Percentiles rank a stretch among this genome's conserved stretches.
Conservation (phyloP, 768 basidiomycete species). For the Amanita thiersii region DNA sequence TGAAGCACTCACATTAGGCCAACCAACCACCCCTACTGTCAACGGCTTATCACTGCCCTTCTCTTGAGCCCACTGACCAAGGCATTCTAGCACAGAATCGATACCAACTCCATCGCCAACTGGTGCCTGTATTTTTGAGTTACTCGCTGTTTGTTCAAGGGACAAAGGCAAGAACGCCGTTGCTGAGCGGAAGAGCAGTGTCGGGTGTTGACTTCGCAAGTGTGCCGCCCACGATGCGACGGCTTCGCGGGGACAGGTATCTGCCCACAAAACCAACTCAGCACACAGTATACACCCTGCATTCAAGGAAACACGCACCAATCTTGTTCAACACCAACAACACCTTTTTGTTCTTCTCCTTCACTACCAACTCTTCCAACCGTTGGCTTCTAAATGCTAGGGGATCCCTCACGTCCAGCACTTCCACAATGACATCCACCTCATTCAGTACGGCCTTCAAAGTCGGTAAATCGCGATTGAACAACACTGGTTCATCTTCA, state of each 20-base stretch:
- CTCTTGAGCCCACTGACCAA: conserved; percentile 38
- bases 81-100: conserved; percentile 38
- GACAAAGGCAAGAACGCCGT: conserved; percentile 51
- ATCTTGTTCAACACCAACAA: conserved; percentile 81
- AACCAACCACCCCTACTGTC: conserved; percentile 73
- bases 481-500: conserved; percentile 50
- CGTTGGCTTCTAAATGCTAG: conserved; percentile 55
- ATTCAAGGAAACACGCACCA: conserved; percentile 41
- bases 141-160: conserved; percentile 29
- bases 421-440: conserved; percentile 72
- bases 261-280: conserved; percentile 32
- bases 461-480: conserved; percentile 56
- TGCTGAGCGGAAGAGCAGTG: conserved; percentile 67
- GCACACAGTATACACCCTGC: conserved; percentile 1
- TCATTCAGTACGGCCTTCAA: conserved; percentile 62
- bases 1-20: conserved; percentile 58
- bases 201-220: conserved; percentile 52
- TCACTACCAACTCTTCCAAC: conserved; percentile 46
- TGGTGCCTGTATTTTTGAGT: conserved; percentile 30
- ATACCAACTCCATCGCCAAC: conserved; percentile 55
- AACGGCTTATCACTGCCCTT: conserved; percentile 44
- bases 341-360: conserved; percentile 35
- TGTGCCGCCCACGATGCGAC: conserved; percentile 59
- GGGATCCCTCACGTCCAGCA: conserved; percentile 85
- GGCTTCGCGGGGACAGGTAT: conserved; percentile 73